Evolutionary conservation across 2,329 filamentous ascomycete species (phyloP).

Genomic region (Ophiocordyceps unilateralis): DNA sequence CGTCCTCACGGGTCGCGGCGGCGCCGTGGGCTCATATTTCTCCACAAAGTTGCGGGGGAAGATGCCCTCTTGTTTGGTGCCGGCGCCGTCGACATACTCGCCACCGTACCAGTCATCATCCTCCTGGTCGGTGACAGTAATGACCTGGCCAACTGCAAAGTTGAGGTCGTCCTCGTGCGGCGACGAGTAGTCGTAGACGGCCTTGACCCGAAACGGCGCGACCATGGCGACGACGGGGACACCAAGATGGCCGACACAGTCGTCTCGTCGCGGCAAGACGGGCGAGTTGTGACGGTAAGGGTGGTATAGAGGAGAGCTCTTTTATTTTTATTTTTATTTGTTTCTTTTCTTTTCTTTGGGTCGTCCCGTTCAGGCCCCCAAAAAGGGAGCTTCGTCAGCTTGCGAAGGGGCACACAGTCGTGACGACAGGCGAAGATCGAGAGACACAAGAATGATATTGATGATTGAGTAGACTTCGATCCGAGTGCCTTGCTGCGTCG

Average conservation of each 20-base stretch:
- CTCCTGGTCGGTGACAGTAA: slow-evolving; percentile 84
- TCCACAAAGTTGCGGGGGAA: slow-evolving; percentile 97
- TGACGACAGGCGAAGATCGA: too few species aligned
- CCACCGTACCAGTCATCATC: slow-evolving; percentile 89
- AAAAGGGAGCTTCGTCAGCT: slow-evolving; percentile 4
- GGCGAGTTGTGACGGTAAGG: not conserved
- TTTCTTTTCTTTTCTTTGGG: not conserved
- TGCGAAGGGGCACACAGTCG: not conserved
- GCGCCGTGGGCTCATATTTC: slow-evolving; percentile 79
- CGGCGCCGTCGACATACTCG: slow-evolving; percentile 64
- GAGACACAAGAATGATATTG: not conserved
- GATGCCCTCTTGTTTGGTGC: slow-evolving; percentile 64
- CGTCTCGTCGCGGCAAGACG: slow-evolving; percentile 3
- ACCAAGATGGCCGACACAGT: slow-evolving; percentile 2
- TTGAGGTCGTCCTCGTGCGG: slow-evolving; percentile 87
- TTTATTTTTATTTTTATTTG: not conserved
- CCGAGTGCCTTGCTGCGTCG: not conserved
- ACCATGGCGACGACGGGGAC: slow-evolving; percentile 37
- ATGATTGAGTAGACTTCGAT: not conserved
- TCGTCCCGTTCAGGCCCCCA: not conserved
- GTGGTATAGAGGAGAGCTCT: slow-evolving; percentile 1
- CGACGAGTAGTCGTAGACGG: slow-evolving; percentile 86
- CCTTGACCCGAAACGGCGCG: slow-evolving; percentile 81
- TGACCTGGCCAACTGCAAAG: slow-evolving; percentile 72
- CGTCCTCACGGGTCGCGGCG: slow-evolving; percentile 64